Evolutionary conservation across 2,329 filamentous ascomycete genomes (phyloP).

Genomic region (Talaromyces sp.): DNA sequence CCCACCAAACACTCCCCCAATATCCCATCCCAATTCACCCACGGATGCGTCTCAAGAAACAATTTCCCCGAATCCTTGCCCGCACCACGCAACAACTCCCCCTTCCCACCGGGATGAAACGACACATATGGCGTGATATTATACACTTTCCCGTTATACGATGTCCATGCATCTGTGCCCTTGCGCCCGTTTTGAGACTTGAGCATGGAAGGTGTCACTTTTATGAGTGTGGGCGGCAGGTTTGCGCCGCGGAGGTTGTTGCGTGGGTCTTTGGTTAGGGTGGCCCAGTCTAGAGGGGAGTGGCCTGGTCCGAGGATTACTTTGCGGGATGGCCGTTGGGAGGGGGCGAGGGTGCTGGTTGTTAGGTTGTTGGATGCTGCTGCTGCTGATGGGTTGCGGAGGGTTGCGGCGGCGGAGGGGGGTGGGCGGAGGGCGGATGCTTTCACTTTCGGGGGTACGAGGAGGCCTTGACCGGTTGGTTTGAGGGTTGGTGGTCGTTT

Average conservation of each 20-base stretch:
- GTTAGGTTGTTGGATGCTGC: slow-evolving; percentile 43
- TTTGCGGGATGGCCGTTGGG: slow-evolving; percentile 49
- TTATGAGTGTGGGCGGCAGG: slow-evolving; percentile 56
- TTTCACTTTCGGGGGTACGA: slow-evolving; percentile 32
- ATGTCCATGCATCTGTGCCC: slow-evolving; percentile 86
- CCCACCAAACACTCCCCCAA: slow-evolving; percentile 61
- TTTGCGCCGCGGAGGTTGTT: slow-evolving; percentile 64
- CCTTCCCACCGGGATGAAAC: slow-evolving; percentile 79
- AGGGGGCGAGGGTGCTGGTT: slow-evolving; percentile 44
- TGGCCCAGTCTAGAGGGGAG: slow-evolving; percentile 94
- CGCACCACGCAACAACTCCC: slow-evolving; percentile 62
- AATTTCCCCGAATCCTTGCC: slow-evolving; percentile 65
- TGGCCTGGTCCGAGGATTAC: slow-evolving; percentile 85
- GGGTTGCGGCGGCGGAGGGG: slow-evolving; percentile 45
- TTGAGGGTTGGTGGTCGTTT: slow-evolving; percentile 20
- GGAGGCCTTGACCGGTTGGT: slow-evolving; percentile 22
- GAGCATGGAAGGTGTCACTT: slow-evolving; percentile 80
- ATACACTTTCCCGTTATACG: slow-evolving; percentile 85
- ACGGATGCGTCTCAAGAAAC: slow-evolving; percentile 65
- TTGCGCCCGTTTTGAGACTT: slow-evolving; percentile 76
- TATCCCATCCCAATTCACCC: slow-evolving; percentile 70
- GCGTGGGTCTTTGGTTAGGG: slow-evolving; percentile 62
- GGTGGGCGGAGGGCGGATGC: slow-evolving; percentile 38
- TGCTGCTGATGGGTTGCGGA: slow-evolving; percentile 43
- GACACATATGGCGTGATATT: slow-evolving; percentile 87